These are phyloP conservation scores for Sugiyamaella mastotermitis DNA, from an alignment of 805 yeast species.

Conservation along the genomic window DNA sequence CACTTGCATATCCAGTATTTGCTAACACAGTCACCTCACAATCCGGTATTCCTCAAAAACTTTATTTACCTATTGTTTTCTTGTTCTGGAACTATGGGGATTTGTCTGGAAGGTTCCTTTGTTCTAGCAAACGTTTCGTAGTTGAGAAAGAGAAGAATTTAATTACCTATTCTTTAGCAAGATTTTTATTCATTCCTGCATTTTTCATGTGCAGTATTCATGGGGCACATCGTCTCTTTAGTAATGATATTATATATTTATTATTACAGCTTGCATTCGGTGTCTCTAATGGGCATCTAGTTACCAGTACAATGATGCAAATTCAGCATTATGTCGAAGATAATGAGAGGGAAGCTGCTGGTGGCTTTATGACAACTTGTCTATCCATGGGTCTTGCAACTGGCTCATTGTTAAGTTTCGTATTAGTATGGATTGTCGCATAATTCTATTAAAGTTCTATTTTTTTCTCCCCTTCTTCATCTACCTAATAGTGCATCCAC, in stretches of 20 bases:
- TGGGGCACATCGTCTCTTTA: conserved; percentile 32
- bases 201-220: conserved; percentile 63
- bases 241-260: conserved; percentile 63
- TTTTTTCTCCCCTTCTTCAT: conserved; percentile 5
- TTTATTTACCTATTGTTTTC: conserved; percentile 72
- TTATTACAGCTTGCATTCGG: conserved; percentile 75
- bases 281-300: conserved; percentile 77
- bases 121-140: conserved; percentile 45
- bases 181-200: conserved; percentile 60
- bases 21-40: conserved; percentile 64
- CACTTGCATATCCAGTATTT: conserved; percentile 83
- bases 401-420: conserved; percentile 74
- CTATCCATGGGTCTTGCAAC: conserved; percentile 70
- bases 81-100: conserved; percentile 90
- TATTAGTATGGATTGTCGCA: conserved; percentile 38
- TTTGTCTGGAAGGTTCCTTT: conserved; percentile 63
- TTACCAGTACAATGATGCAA: conserved; percentile 73
- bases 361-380: conserved; percentile 82
- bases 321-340: conserved; percentile 58
- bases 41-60: conserved; percentile 26
- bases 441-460: conserved; percentile 2
- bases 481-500: conserved; percentile 18
- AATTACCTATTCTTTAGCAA: conserved; percentile 47
- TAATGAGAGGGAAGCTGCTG: conserved; percentile 82
- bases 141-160: conserved; percentile 40